A percentile compares a stretch with the other conserved stretches of the same genome.
These are phyloP conservation scores for Podospora appendiculata DNA, from an alignment of 495 filamentous ascomycete species.

Conservation along the genomic window DNA sequence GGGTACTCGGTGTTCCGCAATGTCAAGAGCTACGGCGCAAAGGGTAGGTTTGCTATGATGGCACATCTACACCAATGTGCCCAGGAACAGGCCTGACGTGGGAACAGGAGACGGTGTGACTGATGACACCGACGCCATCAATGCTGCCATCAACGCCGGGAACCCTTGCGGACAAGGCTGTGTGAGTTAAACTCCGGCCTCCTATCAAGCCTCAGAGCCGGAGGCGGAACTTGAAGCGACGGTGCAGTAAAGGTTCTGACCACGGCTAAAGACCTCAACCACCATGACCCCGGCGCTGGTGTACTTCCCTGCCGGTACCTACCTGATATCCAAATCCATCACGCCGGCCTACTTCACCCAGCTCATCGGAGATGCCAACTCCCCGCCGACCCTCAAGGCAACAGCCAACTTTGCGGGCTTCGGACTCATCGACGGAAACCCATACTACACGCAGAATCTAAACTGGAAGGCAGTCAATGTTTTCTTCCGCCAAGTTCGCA, in stretches of 20 bases:
- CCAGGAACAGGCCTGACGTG: too few species aligned
- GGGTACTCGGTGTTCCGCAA: conserved; percentile 51
- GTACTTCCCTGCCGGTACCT: conserved; percentile 76
- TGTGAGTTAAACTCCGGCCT: conserved; percentile 22
- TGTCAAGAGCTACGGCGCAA: conserved; percentile 54
- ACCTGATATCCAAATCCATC: conserved; percentile 58
- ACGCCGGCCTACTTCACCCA: conserved; percentile 59
- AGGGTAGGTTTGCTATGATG: conserved; percentile 29
- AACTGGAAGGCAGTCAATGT: conserved; percentile 59
- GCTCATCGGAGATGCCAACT: conserved; percentile 39
- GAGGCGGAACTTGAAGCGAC: too few species aligned
- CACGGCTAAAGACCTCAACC: conserved; percentile 40
- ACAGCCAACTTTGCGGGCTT: conserved; percentile 54
- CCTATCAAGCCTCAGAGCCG: neutral
- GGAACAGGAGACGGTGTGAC: conserved; percentile 42
- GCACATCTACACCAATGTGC: too few species aligned
- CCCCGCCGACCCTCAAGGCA: conserved; percentile 49
- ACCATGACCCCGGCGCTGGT: conserved; percentile 71
- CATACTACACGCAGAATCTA: conserved; percentile 47
- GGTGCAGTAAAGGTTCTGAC: neutral
- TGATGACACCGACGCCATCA: conserved; percentile 83
- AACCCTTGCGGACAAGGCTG: conserved; percentile 70
- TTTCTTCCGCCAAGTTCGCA: conserved; percentile 72
- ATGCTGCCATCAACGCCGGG: conserved; percentile 67
- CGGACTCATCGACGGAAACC: conserved; percentile 63